phyloP scores from a whole-genome alignment of 208 protist genomes.

The Acanthamoeba lenticulata region DNA sequence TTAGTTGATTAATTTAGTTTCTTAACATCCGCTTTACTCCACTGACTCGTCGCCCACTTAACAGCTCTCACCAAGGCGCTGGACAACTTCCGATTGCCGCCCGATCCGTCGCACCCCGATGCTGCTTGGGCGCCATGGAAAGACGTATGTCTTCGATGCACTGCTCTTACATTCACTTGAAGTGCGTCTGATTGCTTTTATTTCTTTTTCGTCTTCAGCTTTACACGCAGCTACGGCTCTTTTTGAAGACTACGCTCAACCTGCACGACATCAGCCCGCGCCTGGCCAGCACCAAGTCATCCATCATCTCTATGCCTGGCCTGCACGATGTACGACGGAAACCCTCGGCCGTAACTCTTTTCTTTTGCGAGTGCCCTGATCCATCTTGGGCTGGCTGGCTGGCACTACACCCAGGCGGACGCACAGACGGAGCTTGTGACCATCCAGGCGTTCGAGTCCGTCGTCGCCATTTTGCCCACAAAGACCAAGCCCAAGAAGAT shows the following conservation, averaged over 20 bases:
- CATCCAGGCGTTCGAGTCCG: constrained; percentile 69
- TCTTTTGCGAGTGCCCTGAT: too few relatives aligned
- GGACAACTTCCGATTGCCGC: neutral
- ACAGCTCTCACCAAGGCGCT: constrained; percentile 42
- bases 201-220: neutral
- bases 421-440: neutral
- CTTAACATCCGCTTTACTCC: too few relatives aligned
- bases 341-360: too few relatives aligned
- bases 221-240: constrained; percentile 37
- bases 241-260: constrained; percentile 34
- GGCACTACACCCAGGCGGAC: too few relatives aligned
- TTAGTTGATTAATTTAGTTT: neutral
- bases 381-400: neutral
- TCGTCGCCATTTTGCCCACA: constrained; percentile 76
- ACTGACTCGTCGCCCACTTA: too few relatives aligned
- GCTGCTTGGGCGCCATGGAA: constrained; percentile 60
- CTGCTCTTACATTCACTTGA: too few relatives aligned
- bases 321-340: neutral
- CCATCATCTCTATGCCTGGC: constrained; percentile 76
- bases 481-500: constrained; percentile 86
- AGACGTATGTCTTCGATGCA: constrained; percentile 1
- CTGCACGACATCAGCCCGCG: constrained; percentile 65
- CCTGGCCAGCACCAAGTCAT: constrained; percentile 59
- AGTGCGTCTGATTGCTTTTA: too few relatives aligned
- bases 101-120: neutral